These are phyloP conservation scores for Phytophthora citricola DNA, from an alignment of 352 stramenopile species.

Conservation along the genomic window DNA sequence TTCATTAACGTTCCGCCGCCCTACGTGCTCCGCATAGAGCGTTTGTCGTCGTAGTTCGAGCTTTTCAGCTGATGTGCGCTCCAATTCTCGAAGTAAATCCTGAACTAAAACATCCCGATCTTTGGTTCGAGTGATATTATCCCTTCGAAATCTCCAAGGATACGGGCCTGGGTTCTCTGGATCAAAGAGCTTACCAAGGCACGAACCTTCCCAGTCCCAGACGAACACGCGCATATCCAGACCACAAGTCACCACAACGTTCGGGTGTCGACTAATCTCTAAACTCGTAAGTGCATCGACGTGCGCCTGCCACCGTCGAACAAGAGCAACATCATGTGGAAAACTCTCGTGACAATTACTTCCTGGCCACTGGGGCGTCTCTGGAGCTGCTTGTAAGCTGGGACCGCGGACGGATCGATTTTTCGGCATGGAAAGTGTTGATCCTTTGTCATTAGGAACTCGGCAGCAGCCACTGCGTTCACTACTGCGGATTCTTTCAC, in stretches of 20 bases:
- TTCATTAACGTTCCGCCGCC: conserved; percentile 55
- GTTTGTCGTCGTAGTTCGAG: conserved; percentile 46
- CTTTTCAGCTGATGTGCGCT: conserved; percentile 55
- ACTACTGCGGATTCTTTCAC: conserved; percentile 38
- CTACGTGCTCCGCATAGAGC: conserved; percentile 57
- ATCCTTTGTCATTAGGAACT: conserved; percentile 47
- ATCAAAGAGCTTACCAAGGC: conserved; percentile 71
- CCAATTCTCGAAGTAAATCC: conserved; percentile 52
- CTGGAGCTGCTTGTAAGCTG: not conserved
- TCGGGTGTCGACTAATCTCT: conserved; percentile 62
- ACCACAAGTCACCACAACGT: conserved; percentile 67
- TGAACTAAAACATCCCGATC: conserved; percentile 51
- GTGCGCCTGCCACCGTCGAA: conserved; percentile 60
- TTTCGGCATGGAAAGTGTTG: conserved; percentile 5
- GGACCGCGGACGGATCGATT: conserved; percentile 10
- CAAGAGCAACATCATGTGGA: conserved; percentile 43
- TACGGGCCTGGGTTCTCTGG: conserved; percentile 54
- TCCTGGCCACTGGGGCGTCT: conserved; percentile 23
- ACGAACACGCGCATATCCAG: conserved; percentile 76
- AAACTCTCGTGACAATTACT: conserved; percentile 23
- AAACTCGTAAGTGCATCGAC: conserved; percentile 58
- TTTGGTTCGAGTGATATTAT: conserved; percentile 55
- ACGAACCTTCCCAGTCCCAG: conserved; percentile 71
- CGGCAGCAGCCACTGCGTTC: conserved; percentile 46
- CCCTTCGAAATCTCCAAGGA: conserved; percentile 62